Evolutionary conservation across 78 protist species (phyloP).

Genomic region (slime mould (Dictyostelium discoideum)): dicty_2.7 NC_007088.5:1034001-1034500

Average conservation of each 20-base stretch:
- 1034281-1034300: neutral
- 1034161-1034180: constrained; percentile 41
- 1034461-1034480: neutral
- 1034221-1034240: constrained; percentile 6
- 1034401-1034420: constrained; percentile 12
- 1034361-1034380: neutral
- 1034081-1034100: neutral
- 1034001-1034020: neutral
- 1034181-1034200: constrained; percentile 65
- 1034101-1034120: constrained; percentile 47
- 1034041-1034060: constrained; percentile 60
- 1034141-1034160: neutral
- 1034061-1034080: constrained; percentile 37
- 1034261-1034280: neutral
- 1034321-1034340: constrained; percentile 1
- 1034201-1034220: constrained; percentile 11
- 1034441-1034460: neutral
- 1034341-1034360: constrained; percentile 27
- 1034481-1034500: neutral
- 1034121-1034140: constrained; percentile 17
- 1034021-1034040: constrained; percentile 51
- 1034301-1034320: constrained; percentile 26
- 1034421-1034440: neutral
- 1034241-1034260: constrained; percentile 75
- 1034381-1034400: constrained; percentile 62